Conservation (phyloP, 2,329 filamentous ascomycete species). For the Ophiostoma piceae region DNA sequence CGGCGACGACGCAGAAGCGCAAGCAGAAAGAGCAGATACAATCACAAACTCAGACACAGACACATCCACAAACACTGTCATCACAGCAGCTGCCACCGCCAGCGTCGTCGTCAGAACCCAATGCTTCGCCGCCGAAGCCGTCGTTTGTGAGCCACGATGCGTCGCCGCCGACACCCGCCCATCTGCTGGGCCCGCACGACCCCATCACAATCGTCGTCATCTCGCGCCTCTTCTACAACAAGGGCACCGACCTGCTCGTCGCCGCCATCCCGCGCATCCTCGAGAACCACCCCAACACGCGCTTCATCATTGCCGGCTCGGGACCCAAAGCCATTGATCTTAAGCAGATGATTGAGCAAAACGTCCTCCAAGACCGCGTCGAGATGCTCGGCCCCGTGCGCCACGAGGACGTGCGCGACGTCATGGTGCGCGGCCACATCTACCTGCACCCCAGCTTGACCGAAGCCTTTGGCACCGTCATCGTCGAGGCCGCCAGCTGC, state of each 20-base stretch:
- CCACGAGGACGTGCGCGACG: slow-evolving; percentile 93
- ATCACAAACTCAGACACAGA: not conserved
- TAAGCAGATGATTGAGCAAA: slow-evolving; percentile 96
- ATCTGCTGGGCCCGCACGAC: slow-evolving; percentile 72
- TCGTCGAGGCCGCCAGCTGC: slow-evolving; percentile 93
- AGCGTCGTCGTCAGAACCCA: slow-evolving; percentile 14
- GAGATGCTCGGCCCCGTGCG: slow-evolving; percentile 87
- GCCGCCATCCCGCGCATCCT: slow-evolving; percentile 91
- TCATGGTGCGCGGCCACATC: slow-evolving; percentile 95
- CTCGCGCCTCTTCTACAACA: slow-evolving; percentile 96
- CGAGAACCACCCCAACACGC: slow-evolving; percentile 81
- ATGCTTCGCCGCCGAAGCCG: slow-evolving; percentile 26
- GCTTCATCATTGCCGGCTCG: slow-evolving; percentile 93
- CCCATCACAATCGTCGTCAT: slow-evolving; percentile 96
- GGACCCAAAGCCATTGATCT: slow-evolving; percentile 96
- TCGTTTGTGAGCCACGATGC: slow-evolving; percentile 33
- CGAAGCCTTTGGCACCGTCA: slow-evolving; percentile 95
- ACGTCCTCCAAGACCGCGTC: slow-evolving; percentile 87
- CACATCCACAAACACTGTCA: not conserved
- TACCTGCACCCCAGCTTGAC: slow-evolving; percentile 93
- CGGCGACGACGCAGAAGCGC: slow-evolving; percentile 12
- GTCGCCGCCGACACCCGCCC: slow-evolving; percentile 47
- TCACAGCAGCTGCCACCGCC: slow-evolving; percentile 11
- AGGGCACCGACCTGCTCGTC: slow-evolving; percentile 94
- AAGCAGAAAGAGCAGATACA: not conserved